Conservation (phyloP, 2,329 filamentous ascomycete species). For the Phaeosphaeriaceae sp. region DNA sequence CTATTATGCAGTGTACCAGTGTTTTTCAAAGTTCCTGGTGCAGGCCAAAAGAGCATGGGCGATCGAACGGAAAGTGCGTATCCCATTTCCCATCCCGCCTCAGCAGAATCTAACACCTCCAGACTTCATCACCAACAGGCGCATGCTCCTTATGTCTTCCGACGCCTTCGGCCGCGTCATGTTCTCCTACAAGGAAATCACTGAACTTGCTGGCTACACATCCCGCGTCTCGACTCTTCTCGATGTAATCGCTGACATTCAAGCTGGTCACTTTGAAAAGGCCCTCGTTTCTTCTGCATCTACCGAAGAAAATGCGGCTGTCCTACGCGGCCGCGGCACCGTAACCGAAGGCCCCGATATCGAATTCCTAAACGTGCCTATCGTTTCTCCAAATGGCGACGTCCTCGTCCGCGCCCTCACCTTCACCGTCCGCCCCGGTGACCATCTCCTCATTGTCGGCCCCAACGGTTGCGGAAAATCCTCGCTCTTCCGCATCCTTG, state of each 20-base stretch:
- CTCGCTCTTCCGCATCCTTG: constrained; percentile 92
- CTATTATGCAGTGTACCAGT: constrained; percentile 93
- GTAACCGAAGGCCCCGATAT: constrained; percentile 85
- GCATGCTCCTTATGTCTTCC: constrained; percentile 89
- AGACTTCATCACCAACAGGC: constrained; percentile 90
- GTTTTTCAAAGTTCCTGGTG: constrained; percentile 87
- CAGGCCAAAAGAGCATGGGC: constrained; percentile 64
- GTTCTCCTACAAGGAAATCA: constrained; percentile 74
- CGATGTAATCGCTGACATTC: constrained; percentile 93
- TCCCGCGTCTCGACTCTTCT: constrained; percentile 88
- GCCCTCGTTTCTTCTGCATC: constrained; percentile 89
- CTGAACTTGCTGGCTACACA: constrained; percentile 93
- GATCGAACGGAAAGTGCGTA: constrained; percentile 67
- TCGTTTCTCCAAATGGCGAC: constrained; percentile 96
- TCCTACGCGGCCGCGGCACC: constrained; percentile 80
- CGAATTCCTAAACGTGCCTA: constrained; percentile 86
- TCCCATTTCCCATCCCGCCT: neutral
- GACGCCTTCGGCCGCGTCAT: constrained; percentile 64
- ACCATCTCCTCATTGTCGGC: constrained; percentile 92
- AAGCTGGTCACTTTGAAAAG: constrained; percentile 91
- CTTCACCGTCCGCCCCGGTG: constrained; percentile 83
- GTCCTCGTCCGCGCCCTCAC: constrained; percentile 85
- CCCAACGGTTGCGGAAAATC: constrained; percentile 98
- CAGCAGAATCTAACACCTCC: constrained; percentile 24
- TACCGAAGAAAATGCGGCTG: constrained; percentile 79